Percentiles rank a stretch among this genome's conserved stretches.
Conservation (phyloP, 2,329 filamentous ascomycete species). For the Triangularia verruculosa region DNA sequence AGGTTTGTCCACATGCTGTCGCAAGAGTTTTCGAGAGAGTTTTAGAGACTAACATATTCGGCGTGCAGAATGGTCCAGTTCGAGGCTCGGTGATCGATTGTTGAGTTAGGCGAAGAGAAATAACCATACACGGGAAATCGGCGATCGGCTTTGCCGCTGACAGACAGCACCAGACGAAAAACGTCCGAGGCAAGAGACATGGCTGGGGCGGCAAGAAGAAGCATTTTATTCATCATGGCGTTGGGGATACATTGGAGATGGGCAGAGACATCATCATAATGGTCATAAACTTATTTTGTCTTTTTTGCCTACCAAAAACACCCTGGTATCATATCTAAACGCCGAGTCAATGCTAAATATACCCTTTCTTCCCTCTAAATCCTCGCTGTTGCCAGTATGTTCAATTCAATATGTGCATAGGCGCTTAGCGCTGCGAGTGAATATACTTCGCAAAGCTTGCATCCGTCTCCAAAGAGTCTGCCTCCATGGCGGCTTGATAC, state of each 20-base stretch:
- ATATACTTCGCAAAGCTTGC: conserved; percentile 63
- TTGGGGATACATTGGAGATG: not conserved
- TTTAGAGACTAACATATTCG: conserved; percentile 25
- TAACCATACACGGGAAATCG: no score
- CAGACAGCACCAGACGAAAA: no score
- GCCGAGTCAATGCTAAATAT: conserved; percentile 26
- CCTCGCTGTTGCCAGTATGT: conserved; percentile 25
- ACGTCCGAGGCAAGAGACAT: not conserved
- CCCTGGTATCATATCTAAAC: conserved; percentile 24
- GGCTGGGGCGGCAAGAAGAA: not conserved
- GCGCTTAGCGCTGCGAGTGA: conserved; percentile 36
- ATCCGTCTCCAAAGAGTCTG: conserved; percentile 49
- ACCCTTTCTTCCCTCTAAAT: not conserved
- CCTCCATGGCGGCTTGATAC: conserved; percentile 72
- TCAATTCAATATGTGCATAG: not conserved
- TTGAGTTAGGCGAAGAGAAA: not conserved
- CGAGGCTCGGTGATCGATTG: conserved; percentile 69
- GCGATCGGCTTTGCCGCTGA: no score
- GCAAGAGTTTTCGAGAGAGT: not conserved
- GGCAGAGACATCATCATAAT: not conserved
- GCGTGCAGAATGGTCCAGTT: conserved; percentile 89
- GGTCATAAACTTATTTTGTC: conserved; percentile 16
- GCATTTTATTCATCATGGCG: not conserved
- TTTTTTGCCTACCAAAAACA: not conserved
- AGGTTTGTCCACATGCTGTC: conserved; percentile 45